phyloP scores from a whole-genome alignment of 2,329 filamentous ascomycete species.

The Diaporthe amygdali region DNA sequence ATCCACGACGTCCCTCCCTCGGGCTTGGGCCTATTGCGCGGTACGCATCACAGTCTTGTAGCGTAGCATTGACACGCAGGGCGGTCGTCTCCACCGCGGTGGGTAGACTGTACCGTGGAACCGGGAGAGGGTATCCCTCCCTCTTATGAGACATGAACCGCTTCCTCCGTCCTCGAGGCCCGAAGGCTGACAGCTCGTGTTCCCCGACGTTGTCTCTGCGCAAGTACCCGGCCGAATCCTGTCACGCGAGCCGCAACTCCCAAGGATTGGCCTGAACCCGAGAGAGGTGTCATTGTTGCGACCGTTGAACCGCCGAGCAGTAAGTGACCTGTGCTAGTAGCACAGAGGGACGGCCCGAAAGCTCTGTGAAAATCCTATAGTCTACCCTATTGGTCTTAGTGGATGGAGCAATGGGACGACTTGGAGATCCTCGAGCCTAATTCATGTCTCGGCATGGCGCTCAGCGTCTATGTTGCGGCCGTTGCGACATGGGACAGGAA shows the following conservation, averaged over 20 bases:
- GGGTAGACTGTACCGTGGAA: slow-evolving; percentile 1
- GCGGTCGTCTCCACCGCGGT: background rate
- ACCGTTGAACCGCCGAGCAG: background rate
- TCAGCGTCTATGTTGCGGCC: background rate
- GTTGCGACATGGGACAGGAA: background rate
- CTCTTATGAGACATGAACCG: background rate
- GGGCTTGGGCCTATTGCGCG: background rate
- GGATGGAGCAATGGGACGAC: background rate
- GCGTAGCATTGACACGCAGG: background rate
- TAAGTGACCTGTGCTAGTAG: background rate
- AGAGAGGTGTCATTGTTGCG: background rate
- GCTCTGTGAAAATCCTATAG: background rate
- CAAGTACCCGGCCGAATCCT: background rate
- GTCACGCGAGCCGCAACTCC: background rate
- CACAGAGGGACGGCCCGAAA: slow-evolving; percentile 11
- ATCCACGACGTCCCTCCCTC: slow-evolving; percentile 13
- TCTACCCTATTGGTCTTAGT: no score
- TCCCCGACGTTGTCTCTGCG: background rate
- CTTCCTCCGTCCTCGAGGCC: background rate
- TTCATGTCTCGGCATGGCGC: background rate
- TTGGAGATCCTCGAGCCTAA: background rate
- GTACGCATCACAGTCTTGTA: background rate
- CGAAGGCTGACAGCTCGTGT: slow-evolving; percentile 15
- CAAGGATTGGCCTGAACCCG: slow-evolving; percentile 13
- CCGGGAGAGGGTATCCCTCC: background rate